A percentile compares a stretch with the other conserved stretches of the same genome.
Evolutionary conservation across 257 asterid species (phyloP).

Genomic region (Solanum bulbocastanum): DNA sequence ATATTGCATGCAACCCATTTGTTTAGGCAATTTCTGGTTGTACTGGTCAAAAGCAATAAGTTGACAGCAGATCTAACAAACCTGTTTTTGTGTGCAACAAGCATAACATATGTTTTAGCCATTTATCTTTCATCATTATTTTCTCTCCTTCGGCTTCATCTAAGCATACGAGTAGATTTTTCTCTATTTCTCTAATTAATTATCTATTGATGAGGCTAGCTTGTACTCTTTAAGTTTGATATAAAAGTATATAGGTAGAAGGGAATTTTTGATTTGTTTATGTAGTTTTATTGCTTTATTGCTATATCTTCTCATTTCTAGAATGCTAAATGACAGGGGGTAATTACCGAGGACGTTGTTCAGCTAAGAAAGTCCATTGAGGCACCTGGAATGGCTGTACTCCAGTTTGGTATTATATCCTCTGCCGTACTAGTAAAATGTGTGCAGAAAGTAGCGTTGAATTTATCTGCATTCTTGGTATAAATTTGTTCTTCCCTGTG

Average conservation of each 20-base stretch:
- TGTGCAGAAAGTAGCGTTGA: conserved; percentile 1
- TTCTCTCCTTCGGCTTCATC: neutral
- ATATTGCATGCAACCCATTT: neutral
- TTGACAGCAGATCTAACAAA: neutral
- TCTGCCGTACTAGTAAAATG: neutral
- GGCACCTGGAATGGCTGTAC: conserved; percentile 99
- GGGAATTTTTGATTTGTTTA: neutral
- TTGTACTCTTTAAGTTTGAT: neutral
- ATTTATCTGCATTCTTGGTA: conserved; percentile 1
- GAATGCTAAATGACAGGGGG: conserved; percentile 51
- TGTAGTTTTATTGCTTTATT: neutral
- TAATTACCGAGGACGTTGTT: conserved; percentile 89
- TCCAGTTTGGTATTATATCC: conserved; percentile 72
- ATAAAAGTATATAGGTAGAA: neutral
- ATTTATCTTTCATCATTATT: neutral
- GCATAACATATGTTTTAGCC: neutral
- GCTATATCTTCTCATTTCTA: neutral
- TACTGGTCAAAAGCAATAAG: neutral
- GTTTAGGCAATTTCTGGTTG: neutral
- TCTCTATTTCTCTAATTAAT: neutral
- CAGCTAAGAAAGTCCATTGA: conserved; percentile 78
- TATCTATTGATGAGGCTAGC: neutral
- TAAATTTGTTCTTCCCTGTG: conserved; percentile 8
- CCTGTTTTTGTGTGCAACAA: neutral
- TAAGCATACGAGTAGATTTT: neutral